phyloP scores from a whole-genome alignment of 768 basidiomycete genomes.

The Boletus reticulatus region DNA sequence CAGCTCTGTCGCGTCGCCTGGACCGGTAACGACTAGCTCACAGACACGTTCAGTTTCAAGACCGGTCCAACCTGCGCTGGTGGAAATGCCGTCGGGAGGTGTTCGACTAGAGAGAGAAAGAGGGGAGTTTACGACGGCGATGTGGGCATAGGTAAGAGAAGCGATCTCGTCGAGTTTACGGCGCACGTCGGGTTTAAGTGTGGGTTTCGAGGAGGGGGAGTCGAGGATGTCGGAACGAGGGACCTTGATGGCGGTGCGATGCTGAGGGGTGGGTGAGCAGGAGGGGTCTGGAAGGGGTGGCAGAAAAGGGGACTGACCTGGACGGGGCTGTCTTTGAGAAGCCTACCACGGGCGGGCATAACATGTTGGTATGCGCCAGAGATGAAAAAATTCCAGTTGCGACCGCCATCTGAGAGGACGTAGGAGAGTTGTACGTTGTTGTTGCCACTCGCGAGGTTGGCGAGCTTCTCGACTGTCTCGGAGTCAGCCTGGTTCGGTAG shows the following conservation, averaged over 20 bases:
- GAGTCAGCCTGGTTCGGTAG: slow-evolving; percentile 46
- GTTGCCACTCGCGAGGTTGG: slow-evolving; percentile 72
- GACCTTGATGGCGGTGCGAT: slow-evolving; percentile 84
- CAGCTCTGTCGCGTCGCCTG: slow-evolving; percentile 85
- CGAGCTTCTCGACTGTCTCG: slow-evolving; percentile 79
- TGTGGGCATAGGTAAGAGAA: slow-evolving; percentile 86
- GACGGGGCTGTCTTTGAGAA: slow-evolving; percentile 86
- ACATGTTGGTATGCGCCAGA: slow-evolving; percentile 92
- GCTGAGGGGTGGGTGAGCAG: slow-evolving; percentile 42
- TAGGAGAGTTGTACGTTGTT: slow-evolving; percentile 86
- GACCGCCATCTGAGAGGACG: slow-evolving; percentile 61
- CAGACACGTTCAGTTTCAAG: slow-evolving; percentile 94
- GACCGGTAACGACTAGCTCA: slow-evolving; percentile 87
- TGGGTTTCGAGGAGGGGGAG: slow-evolving; percentile 71
- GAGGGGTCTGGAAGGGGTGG: slow-evolving; percentile 2
- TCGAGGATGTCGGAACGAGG: slow-evolving; percentile 93
- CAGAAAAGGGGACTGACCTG: slow-evolving; percentile 47
- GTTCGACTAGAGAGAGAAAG: slow-evolving; percentile 71
- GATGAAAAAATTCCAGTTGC: slow-evolving; percentile 86
- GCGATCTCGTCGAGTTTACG: slow-evolving; percentile 92
- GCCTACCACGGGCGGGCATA: slow-evolving; percentile 83
- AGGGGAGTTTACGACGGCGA: slow-evolving; percentile 89
- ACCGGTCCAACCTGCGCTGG: slow-evolving; percentile 79
- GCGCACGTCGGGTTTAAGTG: slow-evolving; percentile 79
- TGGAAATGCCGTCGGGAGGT: slow-evolving; percentile 74